These are phyloP conservation scores for Colletotrichum chlorophyti DNA, from an alignment of 2,329 filamentous ascomycete genomes.

Conservation along the genomic window DNA sequence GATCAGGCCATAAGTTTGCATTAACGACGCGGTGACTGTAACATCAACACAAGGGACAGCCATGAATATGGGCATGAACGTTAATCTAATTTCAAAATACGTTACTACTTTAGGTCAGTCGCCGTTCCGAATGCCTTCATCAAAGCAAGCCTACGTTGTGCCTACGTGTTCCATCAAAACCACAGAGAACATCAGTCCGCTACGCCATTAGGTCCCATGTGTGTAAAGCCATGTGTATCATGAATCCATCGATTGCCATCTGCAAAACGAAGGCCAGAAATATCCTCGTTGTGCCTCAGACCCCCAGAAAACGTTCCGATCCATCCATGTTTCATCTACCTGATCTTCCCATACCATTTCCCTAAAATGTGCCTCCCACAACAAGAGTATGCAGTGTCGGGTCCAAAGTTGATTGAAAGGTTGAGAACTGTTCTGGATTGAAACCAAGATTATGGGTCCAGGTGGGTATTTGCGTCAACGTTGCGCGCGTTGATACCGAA, in stretches of 20 bases:
- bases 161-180: not conserved
- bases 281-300: conserved; percentile 42
- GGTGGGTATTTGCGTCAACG: conserved; percentile 50
- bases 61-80: too few species aligned
- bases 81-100: not conserved
- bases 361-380: conserved; percentile 21
- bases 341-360: conserved; percentile 12
- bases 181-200: conserved; percentile 2
- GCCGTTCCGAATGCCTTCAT: not conserved
- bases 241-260: conserved; percentile 37
- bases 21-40: too few species aligned
- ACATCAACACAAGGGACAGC: too few species aligned
- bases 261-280: conserved; percentile 37
- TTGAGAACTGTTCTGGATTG: conserved; percentile 29
- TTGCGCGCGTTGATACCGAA: conserved; percentile 40
- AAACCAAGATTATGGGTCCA: conserved; percentile 37
- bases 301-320: conserved; percentile 27
- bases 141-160: not conserved
- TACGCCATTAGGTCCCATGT: conserved; percentile 24
- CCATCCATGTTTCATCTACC: conserved; percentile 6
- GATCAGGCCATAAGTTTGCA: too few species aligned
- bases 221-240: conserved; percentile 22
- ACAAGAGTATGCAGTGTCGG: conserved; percentile 1
- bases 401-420: conserved; percentile 27
- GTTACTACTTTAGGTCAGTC: not conserved